Conservation (phyloP, 306 rosid species). For the Boehmeria nivea region DNA sequence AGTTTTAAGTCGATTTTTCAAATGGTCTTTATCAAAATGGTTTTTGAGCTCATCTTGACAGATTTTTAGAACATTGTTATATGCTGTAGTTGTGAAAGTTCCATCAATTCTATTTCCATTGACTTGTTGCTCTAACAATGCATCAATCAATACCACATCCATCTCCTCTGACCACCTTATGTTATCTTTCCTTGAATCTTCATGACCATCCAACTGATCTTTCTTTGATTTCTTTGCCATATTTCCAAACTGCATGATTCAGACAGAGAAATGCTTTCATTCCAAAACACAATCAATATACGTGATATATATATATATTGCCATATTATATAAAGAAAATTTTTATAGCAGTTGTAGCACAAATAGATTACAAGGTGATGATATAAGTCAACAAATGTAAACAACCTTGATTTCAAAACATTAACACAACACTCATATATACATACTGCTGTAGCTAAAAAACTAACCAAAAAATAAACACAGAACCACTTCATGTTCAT, state of each 20-base stretch:
- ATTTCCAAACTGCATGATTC: neutral
- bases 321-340: too few species aligned
- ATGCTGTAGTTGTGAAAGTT: neutral
- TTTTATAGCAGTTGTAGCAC: too few species aligned
- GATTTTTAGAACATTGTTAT: neutral
- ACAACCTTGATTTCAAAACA: too few species aligned
- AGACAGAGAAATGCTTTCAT: neutral
- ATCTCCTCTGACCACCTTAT: neutral
- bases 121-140: neutral
- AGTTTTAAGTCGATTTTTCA: neutral
- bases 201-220: neutral
- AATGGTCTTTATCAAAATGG: neutral
- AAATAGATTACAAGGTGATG: too few species aligned
- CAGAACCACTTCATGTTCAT: too few species aligned
- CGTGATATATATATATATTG: too few species aligned
- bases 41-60: neutral
- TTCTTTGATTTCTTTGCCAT: neutral
- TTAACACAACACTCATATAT: too few species aligned
- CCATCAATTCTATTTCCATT: neutral
- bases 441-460: too few species aligned
- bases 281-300: too few species aligned
- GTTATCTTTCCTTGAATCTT: neutral
- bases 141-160: neutral
- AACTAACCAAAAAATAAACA: too few species aligned
- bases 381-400: too few species aligned